Conservation (phyloP, 306 rosid species). For the Medicago truncatula region DNA sequence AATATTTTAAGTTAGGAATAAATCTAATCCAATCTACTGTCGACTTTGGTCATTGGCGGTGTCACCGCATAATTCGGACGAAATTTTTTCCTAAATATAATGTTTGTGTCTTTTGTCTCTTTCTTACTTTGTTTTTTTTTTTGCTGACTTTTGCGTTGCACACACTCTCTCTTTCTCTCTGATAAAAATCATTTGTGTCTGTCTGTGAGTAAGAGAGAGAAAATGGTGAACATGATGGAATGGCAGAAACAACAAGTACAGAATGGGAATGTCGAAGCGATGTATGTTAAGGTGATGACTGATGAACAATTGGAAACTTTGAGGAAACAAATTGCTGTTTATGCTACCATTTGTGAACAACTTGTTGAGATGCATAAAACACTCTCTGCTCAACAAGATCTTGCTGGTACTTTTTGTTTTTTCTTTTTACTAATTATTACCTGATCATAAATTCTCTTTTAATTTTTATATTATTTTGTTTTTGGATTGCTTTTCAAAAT, state of each 20-base stretch:
- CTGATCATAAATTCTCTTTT: too few species aligned
- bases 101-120: conserved; percentile 42
- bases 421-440: not conserved
- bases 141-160: conserved; percentile 29
- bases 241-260: conserved; percentile 68
- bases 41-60: conserved; percentile 17
- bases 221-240: conserved; percentile 58
- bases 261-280: conserved; percentile 44
- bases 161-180: not conserved
- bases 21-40: not conserved
- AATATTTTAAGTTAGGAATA: not conserved
- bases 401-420: conserved; percentile 57
- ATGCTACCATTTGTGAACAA: conserved; percentile 80
- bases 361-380: conserved; percentile 86
- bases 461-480: not conserved
- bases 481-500: not conserved
- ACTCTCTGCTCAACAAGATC: conserved; percentile 83
- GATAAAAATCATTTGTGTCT: not conserved
- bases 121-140: not conserved
- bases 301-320: conserved; percentile 94
- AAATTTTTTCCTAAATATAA: not conserved
- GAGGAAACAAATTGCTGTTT: conserved; percentile 81
- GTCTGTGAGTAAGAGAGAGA: too few species aligned
- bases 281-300: conserved; percentile 92
- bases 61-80: conserved; percentile 28